Base-by-base conservation (phyloP, 805 yeast species). In the Saturnispora zaruensis region DNA sequence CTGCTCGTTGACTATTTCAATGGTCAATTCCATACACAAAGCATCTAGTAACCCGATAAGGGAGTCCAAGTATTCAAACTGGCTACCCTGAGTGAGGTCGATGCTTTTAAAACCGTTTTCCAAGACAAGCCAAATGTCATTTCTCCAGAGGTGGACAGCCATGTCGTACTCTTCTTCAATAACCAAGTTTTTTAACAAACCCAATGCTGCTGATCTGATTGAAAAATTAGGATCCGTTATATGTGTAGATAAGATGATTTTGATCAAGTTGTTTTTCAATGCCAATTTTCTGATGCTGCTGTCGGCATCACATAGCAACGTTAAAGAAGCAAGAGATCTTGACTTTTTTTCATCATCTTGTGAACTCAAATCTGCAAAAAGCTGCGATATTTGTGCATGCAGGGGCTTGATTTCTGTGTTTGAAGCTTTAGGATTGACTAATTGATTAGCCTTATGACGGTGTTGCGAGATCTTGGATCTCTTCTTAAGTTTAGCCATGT, bases 131-230 rank as follows among this genome's bases (percentile, higher is more conserved):
- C 96, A 82, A 40, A 91, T 79, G 53, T 84, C 80, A 16, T 80
- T 79, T 61, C 97, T 77, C 86, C 95, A 84, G 48, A 86, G 64
- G 63, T 77, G 79, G 20, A 78, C 76, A 25, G 88, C 79, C 34
- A 87, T 76, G 55, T 87, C 95, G 57, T 87, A 82, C 20, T 96
- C 97, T 66, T 89, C 96, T 60, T 87, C 96, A 48, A 87, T 72
- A 3, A 84, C 82, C 50, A 91, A 61, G 61, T 85, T 88, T 62
- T 96, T 76, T 54, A 93, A 68, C 23, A 91, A 69, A 1, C 96
- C 97, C 57, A 79, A 82, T 1, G 91, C 74, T 16, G 28, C 14
- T 25, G 37, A 26, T 36, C 50, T 41, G n/a, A 48, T 37, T 7
- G 26, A 16, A 7, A 26, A n/a, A 34, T 48, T 41, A 9, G 40